Conservation (phyloP, 352 stramenopile genomes). For the Phytopythium oedochilum region DNA sequence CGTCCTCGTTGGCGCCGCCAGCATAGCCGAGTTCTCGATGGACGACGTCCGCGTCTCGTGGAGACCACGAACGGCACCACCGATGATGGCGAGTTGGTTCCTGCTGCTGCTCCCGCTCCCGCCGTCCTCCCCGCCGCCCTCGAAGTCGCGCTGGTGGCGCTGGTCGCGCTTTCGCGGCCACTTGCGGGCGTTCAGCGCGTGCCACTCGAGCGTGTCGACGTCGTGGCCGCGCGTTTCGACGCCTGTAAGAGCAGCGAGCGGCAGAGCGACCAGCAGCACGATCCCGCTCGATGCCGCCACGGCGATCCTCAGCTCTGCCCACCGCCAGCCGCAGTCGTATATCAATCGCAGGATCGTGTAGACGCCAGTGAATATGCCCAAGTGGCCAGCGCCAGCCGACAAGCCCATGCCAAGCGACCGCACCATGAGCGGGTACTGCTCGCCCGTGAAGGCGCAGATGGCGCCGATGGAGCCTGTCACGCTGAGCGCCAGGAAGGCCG, state of each 20-base stretch:
- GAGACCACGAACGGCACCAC: not conserved
- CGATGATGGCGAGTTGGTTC: not conserved
- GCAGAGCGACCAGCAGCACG: constrained; percentile 13
- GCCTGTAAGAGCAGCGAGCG: constrained; percentile 23
- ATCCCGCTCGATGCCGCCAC: constrained; percentile 13
- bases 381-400: constrained; percentile 25
- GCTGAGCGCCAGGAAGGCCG: constrained; percentile 18
- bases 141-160: not conserved
- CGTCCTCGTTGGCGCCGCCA: not conserved
- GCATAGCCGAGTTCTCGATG: not conserved
- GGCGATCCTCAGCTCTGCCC: constrained; percentile 22
- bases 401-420: constrained; percentile 36
- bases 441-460: constrained; percentile 33
- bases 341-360: constrained; percentile 26
- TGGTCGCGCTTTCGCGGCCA: constrained; percentile 9
- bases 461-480: constrained; percentile 21
- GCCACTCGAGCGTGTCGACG: constrained; percentile 26
- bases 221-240: constrained; percentile 28
- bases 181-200: constrained; percentile 12
- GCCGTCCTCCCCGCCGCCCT: not conserved
- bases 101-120: not conserved
- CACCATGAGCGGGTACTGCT: constrained; percentile 44
- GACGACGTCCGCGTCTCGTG: not conserved
- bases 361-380: constrained; percentile 34
- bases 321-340: constrained; percentile 15